Conservation (phyloP, 805 yeast species). For the Zygoascus biomembranicola region DNA sequence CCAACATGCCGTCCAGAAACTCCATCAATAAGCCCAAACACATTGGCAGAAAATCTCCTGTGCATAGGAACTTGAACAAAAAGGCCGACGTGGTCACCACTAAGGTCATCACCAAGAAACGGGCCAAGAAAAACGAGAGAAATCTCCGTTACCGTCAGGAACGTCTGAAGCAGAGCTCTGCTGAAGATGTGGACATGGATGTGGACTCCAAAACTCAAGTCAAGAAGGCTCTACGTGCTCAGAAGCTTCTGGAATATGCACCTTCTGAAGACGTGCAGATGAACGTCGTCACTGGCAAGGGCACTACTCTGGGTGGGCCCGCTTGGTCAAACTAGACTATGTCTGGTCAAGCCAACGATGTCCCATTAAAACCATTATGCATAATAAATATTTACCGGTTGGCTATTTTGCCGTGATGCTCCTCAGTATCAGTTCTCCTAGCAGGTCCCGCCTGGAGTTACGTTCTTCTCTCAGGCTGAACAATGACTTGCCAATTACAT, state of each 20-base stretch:
- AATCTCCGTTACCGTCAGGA: conserved; percentile 62
- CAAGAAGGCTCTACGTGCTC: conserved; percentile 31
- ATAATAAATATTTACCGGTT: neutral
- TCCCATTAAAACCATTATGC: too few species aligned
- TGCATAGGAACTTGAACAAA: conserved; percentile 9
- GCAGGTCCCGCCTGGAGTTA: neutral
- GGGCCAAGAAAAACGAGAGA: conserved; percentile 70
- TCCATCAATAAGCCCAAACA: conserved; percentile 68
- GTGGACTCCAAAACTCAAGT: conserved; percentile 17
- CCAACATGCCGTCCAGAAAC: conserved; percentile 69
- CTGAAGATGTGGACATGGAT: conserved; percentile 32
- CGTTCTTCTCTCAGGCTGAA: neutral
- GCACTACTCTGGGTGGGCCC: conserved; percentile 81
- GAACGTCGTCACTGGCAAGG: conserved; percentile 45
- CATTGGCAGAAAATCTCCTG: conserved; percentile 30
- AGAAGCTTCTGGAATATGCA: conserved; percentile 46
- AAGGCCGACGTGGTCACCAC: conserved; percentile 36
- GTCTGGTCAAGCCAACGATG: neutral
- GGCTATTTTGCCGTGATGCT: neutral
- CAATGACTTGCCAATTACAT: neutral
- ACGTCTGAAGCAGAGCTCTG: conserved; percentile 32
- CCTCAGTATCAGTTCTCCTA: neutral
- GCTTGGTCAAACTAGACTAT: neutral
- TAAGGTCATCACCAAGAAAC: conserved; percentile 56
- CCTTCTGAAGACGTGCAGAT: conserved; percentile 39